Percentiles rank a stretch among this genome's conserved stretches.
Conservation (phyloP, 2,329 filamentous ascomycete genomes). For the Ophiobolus disseminans region DNA sequence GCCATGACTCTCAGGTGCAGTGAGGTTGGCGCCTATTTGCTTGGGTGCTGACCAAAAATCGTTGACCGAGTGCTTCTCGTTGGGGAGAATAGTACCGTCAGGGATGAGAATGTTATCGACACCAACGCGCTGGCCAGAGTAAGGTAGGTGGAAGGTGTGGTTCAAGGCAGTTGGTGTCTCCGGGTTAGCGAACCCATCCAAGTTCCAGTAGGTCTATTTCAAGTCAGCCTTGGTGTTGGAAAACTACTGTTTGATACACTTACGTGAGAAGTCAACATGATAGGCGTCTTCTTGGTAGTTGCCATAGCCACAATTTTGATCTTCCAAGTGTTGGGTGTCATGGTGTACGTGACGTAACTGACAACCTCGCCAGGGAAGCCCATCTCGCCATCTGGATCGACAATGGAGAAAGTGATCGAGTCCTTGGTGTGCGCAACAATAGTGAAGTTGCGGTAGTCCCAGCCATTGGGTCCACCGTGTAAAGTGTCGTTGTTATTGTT, state of each 20-base stretch:
- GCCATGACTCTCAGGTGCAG: slow-evolving; percentile 66
- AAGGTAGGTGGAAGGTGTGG: slow-evolving; percentile 76
- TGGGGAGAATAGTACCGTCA: slow-evolving; percentile 69
- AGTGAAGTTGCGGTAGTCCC: slow-evolving; percentile 80
- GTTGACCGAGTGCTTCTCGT: slow-evolving; percentile 71
- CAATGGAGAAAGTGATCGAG: slow-evolving; percentile 77
- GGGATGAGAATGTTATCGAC: slow-evolving; percentile 64
- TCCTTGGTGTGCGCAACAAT: slow-evolving; percentile 70
- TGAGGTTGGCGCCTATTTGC: slow-evolving; percentile 74
- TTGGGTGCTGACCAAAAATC: slow-evolving; percentile 86
- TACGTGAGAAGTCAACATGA: slow-evolving; percentile 79
- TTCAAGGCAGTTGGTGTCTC: slow-evolving; percentile 70
- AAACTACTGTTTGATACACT: slow-evolving; percentile 23
- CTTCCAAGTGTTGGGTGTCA: slow-evolving; percentile 72
- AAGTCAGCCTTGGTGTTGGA: slow-evolving; percentile 2
- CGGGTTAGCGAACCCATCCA: slow-evolving; percentile 79
- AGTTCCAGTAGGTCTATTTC: slow-evolving; percentile 78
- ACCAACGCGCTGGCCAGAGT: slow-evolving; percentile 72
- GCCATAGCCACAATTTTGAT: slow-evolving; percentile 75
- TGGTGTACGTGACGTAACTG: slow-evolving; percentile 75
- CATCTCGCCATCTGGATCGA: slow-evolving; percentile 74
- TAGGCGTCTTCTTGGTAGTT: slow-evolving; percentile 77
- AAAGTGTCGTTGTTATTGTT: slow-evolving; percentile 64
- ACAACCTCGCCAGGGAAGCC: slow-evolving; percentile 82
- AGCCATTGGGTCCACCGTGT: slow-evolving; percentile 74